Conservation (phyloP, 257 asterid genomes). For the Gentiana straminea region DNA sequence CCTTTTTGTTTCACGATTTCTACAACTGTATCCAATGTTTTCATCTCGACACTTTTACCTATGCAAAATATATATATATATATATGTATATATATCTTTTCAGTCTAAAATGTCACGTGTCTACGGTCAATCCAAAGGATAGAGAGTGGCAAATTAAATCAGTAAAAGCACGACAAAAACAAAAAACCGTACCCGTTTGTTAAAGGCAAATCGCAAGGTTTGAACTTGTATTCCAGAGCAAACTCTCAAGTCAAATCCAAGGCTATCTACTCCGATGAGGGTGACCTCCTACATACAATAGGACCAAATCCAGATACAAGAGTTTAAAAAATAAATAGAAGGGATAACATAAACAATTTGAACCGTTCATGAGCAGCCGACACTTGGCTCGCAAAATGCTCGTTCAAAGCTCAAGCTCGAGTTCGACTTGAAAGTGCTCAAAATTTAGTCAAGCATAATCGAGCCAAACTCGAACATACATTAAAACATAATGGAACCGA, state of each 20-base stretch:
- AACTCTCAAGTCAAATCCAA: slow-evolving; percentile 88
- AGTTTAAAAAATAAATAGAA: too few species aligned
- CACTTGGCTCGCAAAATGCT: too few species aligned
- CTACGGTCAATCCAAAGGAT: neutral
- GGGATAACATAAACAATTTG: too few species aligned
- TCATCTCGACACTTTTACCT: neutral
- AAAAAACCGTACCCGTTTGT: slow-evolving; percentile 52
- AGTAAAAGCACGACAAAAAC: neutral
- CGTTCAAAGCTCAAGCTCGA: too few species aligned
- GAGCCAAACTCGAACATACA: too few species aligned
- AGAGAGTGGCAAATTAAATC: neutral
- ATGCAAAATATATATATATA: neutral
- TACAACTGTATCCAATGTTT: neutral
- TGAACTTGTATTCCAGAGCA: slow-evolving; percentile 90
- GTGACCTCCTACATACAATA: slow-evolving; percentile 55
- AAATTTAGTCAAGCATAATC: too few species aligned
- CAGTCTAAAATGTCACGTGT: neutral
- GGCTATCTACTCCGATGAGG: slow-evolving; percentile 84
- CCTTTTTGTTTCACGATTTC: neutral
- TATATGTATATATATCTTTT: neutral
- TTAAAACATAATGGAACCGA: too few species aligned
- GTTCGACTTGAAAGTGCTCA: too few species aligned
- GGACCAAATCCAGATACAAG: neutral
- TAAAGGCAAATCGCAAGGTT: slow-evolving; percentile 79
- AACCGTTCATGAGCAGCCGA: too few species aligned